Base-by-base conservation (phyloP, 306 rosid genomes). In the Senna siamea region DNA sequence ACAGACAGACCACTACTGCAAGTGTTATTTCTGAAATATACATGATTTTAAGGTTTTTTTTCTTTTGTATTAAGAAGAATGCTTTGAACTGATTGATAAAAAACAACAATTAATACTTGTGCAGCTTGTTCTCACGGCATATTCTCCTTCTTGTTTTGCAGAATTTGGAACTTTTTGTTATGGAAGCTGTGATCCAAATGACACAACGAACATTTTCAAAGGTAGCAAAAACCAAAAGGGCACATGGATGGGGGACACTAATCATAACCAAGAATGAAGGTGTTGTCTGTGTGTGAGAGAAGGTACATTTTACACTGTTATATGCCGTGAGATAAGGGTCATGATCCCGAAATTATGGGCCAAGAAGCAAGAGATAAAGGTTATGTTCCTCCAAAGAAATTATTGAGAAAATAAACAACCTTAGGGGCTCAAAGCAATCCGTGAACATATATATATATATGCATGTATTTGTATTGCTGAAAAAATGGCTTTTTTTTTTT, bases 371-470 rank as follows among this genome's bases (percentile, higher is more conserved):
- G 22, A 74, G 70, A 59, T 55, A 63, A 54, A 66, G 35, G 52
- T 57, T 65, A 34, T 56, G 53, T 60, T 34, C 70, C 19, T 53
- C 26, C 18, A 13, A 74, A 50, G 72, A 81, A 77, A 76, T 76
- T 66, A 51, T 67, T 58, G 66, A 66, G 44, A 22, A 14, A 14
- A 4, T 12, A 30, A 34, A 61, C 38, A 44, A 60, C 59, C 78
- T 73, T 73, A 40, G 79, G 76, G 70, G 56, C 74, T 79, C 74
- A 74, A 82, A 72, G 67, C n/a, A 55, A 85, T 85, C 94, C 91
- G 94, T 89, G 91, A 89, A 67, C n/a, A 60, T 35, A 1, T 38
- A 50, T 46, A 9, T 18, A 46, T 66, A n/a, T n/a, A n/a, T n/a
- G n/a, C n/a, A n/a, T n/a, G n/a, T n/a, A n/a, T n/a, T n/a, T n/a